Evolutionary conservation across 441 rosid species (phyloP).

Genomic region (Croton laevigatus): DNA sequence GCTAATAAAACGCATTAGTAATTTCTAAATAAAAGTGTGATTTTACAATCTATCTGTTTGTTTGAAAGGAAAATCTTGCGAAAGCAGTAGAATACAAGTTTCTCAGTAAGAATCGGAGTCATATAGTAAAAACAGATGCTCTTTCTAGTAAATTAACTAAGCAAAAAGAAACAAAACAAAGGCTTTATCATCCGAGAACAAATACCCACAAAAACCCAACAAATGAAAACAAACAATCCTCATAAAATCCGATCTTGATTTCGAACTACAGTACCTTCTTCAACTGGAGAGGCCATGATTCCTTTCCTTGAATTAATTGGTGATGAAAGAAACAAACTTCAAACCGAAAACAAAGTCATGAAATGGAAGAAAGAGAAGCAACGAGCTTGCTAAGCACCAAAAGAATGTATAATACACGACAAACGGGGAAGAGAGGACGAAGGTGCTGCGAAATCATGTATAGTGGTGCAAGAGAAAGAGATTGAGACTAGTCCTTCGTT

Average conservation of each 20-base stretch:
- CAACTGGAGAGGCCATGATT: constrained; percentile 31
- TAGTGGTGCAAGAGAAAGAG: no score
- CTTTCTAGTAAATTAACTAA: constrained; percentile 6
- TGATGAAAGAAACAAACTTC: no score
- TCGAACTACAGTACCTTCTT: constrained; percentile 27
- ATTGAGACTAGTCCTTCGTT: no score
- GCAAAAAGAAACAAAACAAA: neutral
- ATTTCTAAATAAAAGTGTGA: neutral
- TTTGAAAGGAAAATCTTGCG: neutral
- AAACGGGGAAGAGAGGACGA: no score
- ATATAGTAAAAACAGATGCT: neutral
- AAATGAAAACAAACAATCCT: neutral
- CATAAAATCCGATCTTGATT: neutral
- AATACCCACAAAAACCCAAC: neutral
- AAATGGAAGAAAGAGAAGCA: neutral
- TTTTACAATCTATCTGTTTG: neutral
- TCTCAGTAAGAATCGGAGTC: neutral
- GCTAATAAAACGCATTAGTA: no score
- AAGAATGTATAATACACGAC: no score
- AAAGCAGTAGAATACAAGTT: neutral
- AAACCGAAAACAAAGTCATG: constrained; percentile 8
- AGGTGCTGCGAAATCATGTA: no score
- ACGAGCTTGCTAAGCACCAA: no score
- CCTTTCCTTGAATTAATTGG: neutral
- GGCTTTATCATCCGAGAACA: neutral